Evolutionary conservation across 176 grass and related monocot species (phyloP).

Genomic region (Leersia perrieri): DNA sequence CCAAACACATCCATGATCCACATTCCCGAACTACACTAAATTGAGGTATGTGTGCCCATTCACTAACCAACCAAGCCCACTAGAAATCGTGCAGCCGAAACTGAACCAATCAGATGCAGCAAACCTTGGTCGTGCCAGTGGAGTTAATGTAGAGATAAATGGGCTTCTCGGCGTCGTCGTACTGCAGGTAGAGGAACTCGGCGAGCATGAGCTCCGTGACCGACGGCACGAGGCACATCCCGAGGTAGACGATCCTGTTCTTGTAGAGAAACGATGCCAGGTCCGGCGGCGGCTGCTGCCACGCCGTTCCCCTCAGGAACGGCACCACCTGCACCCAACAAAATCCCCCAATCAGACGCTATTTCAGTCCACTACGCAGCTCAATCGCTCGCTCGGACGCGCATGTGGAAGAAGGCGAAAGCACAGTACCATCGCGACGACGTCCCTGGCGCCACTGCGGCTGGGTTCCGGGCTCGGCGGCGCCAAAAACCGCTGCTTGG

Average conservation of each 20-base stretch:
- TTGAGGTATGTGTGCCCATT: background rate
- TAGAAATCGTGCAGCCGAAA: background rate
- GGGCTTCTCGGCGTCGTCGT: constrained; percentile 73
- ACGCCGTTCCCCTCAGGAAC: constrained; percentile 65
- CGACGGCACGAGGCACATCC: constrained; percentile 73
- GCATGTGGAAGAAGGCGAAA: background rate
- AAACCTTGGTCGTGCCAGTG: constrained; percentile 80
- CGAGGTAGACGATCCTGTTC: constrained; percentile 93
- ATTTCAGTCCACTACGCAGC: background rate
- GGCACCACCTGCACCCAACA: constrained; percentile 60
- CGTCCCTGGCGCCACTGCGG: constrained; percentile 34
- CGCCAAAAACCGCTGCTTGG: constrained; percentile 35
- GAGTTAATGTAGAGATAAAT: constrained; percentile 96
- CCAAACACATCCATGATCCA: background rate
- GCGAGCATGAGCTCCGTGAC: constrained; percentile 77
- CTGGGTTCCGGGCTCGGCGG: constrained; percentile 32
- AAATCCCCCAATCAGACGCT: background rate
- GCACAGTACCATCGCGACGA: constrained; percentile 38
- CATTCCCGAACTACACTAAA: constrained; percentile 6
- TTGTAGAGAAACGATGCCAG: constrained; percentile 72
- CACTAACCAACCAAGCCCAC: background rate
- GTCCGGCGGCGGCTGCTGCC: constrained; percentile 69
- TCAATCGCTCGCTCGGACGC: background rate
- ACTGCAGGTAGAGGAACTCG: constrained; percentile 85
- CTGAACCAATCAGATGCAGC: background rate